These are phyloP conservation scores for Schizopora paradoxa DNA, from an alignment of 1,284 basidiomycete genomes.

Conservation along the genomic window DNA sequence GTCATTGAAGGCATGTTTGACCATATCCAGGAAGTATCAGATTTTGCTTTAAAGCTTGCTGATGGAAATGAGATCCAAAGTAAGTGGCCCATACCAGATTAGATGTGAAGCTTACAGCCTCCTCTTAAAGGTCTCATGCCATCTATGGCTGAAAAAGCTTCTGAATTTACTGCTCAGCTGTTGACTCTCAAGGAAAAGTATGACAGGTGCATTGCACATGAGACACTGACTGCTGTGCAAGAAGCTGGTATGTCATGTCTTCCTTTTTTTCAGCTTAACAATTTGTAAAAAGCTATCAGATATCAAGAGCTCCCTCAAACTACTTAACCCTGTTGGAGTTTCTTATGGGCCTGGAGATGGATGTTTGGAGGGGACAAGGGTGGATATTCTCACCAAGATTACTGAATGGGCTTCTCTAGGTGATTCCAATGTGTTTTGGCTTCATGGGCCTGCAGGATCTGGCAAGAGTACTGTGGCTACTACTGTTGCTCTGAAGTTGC, in stretches of 20 bases:
- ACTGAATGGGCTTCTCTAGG: background rate
- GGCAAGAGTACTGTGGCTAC: conserved; percentile 13
- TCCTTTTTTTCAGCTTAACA: background rate
- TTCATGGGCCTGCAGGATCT: conserved; percentile 11
- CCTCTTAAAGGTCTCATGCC: background rate
- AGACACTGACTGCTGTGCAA: background rate
- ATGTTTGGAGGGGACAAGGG: conserved; percentile 2
- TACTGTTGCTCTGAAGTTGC: conserved; percentile 4
- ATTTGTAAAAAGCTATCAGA: background rate
- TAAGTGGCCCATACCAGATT: background rate
- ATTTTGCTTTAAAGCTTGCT: background rate
- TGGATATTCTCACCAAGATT: background rate
- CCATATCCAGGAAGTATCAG: background rate
- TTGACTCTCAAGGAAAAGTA: conserved; percentile 3
- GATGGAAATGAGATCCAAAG: no score
- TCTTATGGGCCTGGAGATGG: background rate
- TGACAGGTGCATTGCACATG: conserved; percentile 1
- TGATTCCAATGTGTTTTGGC: no score
- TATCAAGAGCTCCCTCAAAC: background rate
- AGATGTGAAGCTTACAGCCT: background rate
- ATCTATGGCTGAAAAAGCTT: background rate
- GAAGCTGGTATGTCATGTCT: background rate
- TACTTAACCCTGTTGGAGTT: background rate
- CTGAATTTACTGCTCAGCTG: background rate
- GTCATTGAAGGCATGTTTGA: background rate